Evolutionary conservation across 2,329 filamentous ascomycete genomes (phyloP).

Genomic region (Dactylellina parvicollis): DNA sequence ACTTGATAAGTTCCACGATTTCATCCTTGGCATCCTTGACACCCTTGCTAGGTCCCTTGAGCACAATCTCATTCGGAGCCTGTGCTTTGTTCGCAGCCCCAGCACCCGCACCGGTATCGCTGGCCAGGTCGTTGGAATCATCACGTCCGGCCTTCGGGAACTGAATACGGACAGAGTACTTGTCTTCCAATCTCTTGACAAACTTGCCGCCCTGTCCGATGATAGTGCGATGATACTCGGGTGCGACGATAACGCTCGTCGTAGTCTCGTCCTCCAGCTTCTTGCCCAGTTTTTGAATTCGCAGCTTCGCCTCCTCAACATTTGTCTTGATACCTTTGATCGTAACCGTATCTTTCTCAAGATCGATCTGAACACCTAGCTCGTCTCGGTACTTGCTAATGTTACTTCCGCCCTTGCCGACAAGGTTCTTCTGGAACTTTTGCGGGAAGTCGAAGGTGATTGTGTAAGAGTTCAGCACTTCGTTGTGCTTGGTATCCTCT

Average conservation of each 20-base stretch:
- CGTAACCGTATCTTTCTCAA: conserved; percentile 92
- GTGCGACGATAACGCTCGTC: conserved; percentile 85
- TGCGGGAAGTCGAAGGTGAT: conserved; percentile 91
- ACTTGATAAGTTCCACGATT: conserved; percentile 86
- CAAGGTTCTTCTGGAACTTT: conserved; percentile 88
- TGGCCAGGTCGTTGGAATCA: conserved; percentile 74
- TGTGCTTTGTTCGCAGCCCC: conserved; percentile 75
- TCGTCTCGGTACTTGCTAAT: conserved; percentile 75
- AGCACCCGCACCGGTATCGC: conserved; percentile 70
- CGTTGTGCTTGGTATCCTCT: conserved; percentile 68
- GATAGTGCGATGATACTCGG: conserved; percentile 91
- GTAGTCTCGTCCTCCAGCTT: conserved; percentile 91
- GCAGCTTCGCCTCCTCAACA: conserved; percentile 82
- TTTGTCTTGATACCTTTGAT: conserved; percentile 96
- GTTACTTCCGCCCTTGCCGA: conserved; percentile 74
- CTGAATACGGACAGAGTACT: conserved; percentile 93
- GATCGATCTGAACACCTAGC: conserved; percentile 81
- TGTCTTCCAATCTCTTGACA: conserved; percentile 89
- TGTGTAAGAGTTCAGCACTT: conserved; percentile 70
- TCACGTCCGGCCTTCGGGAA: conserved; percentile 82
- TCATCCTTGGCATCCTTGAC: conserved; percentile 93
- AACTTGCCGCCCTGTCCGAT: conserved; percentile 88
- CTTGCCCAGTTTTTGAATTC: conserved; percentile 81
- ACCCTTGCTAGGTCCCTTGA: conserved; percentile 91
- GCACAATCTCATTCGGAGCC: conserved; percentile 84